Base-by-base conservation (phyloP, 805 yeast genomes). In the Komagataella populi region DNA sequence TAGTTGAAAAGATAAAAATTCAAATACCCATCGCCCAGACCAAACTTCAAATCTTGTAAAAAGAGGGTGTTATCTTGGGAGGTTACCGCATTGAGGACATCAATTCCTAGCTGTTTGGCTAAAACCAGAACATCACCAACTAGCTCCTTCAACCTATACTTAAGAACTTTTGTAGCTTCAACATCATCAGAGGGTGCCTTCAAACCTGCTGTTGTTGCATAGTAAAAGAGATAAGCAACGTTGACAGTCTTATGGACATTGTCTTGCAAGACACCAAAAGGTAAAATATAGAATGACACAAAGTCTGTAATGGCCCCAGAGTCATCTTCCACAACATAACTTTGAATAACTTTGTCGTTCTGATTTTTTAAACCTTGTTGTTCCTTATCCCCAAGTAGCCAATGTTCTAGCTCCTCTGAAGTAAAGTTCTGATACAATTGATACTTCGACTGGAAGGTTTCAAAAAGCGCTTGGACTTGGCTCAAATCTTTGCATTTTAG, bases 1-100 rank as follows among this genome's bases (percentile, higher is more conserved):
- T 89, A 93, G 67, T 93, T 93, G 76, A 93, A 93, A 56, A 93
- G 70, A 63, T 93, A 93, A 67, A 85, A 93, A 67, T 93, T 86
- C 62, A 93, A 74, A 61, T 78, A 77, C 0, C 99, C 99, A 65
- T 91, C 98, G 47, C 99, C 99, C 49, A 80, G 78, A 39, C 96
- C 96, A 64, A 93, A 93, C 63, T 87, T 87, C 67, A 86, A 74
- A 45, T 85, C 81, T 23, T 87, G 83, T 56, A 93, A 71, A 69
- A 93, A 88, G 54, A 85, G 69, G 14, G 88, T 74, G 65, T 93
- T 93, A 63, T 93, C 99, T 69, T 89, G 96, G 8, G 89, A 74
- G 0, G 97, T 81, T 55, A 93, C 72, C 7, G 97, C 96, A 64
- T 93, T 93, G 75, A 91, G 87, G 3, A 93, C 98, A 63, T 93